These are phyloP conservation scores for Leishmania martiniquensis DNA, from an alignment of 208 protist genomes.

Conservation along the genomic window DNA sequence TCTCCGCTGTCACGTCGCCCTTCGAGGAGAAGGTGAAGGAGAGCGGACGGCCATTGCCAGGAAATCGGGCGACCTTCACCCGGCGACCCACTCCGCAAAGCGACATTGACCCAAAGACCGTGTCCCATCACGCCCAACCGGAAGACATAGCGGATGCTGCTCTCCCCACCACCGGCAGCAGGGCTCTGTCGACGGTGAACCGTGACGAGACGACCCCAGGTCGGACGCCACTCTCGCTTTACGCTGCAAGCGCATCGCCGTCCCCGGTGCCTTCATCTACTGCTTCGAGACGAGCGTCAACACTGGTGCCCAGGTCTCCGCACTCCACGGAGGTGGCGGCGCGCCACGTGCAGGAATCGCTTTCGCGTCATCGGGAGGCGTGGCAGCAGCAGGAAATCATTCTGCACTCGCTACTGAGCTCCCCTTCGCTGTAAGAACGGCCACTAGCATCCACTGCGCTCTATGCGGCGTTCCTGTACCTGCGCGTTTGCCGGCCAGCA, in stretches of 20 bases:
- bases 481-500: not conserved
- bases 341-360: constrained; percentile 25
- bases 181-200: not conserved
- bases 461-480: not conserved
- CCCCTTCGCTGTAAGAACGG: constrained; percentile 12
- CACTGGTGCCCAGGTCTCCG: constrained; percentile 11
- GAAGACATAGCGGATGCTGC: not conserved
- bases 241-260: not conserved
- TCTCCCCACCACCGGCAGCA: not conserved
- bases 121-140: not conserved
- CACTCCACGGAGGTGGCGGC: constrained; percentile 18
- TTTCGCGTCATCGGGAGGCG: constrained; percentile 27
- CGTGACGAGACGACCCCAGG: constrained; percentile 1
- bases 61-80: not conserved
- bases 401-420: constrained; percentile 25
- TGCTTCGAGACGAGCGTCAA: not conserved
- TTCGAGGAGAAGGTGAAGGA: not conserved
- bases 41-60: not conserved
- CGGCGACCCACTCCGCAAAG: not conserved
- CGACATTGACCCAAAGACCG: not conserved
- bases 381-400: constrained; percentile 35
- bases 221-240: constrained; percentile 9
- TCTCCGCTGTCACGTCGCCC: constrained; percentile 2
- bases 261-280: not conserved
- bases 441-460: not conserved